Evolutionary conservation across 257 asterid species (phyloP).

Genomic region (Solanum infundibuliforme): DNA sequence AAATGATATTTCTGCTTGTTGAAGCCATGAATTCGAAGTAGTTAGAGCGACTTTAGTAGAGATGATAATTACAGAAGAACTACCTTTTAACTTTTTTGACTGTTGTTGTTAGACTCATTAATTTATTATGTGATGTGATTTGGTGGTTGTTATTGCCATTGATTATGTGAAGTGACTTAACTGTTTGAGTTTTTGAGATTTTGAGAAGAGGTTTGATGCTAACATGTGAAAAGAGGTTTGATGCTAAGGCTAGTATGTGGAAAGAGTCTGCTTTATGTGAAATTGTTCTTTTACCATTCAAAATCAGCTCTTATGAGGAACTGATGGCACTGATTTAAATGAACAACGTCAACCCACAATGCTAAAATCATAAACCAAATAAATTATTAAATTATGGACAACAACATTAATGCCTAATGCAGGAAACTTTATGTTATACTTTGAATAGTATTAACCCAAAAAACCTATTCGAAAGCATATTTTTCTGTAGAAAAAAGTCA

Average conservation of each 20-base stretch:
- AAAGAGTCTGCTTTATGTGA: background rate
- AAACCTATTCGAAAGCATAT: too few relatives aligned
- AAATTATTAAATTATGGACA: too few relatives aligned
- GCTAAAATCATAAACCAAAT: background rate
- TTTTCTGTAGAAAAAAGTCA: too few relatives aligned
- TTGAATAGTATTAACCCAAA: too few relatives aligned
- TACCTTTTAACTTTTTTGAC: too few relatives aligned
- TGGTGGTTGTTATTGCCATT: too few relatives aligned
- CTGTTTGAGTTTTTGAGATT: background rate
- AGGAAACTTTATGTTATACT: background rate
- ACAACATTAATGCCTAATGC: background rate
- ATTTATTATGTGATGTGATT: too few relatives aligned
- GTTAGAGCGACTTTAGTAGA: background rate
- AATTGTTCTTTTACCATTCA: background rate
- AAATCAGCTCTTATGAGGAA: background rate
- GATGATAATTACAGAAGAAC: background rate
- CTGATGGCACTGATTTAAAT: too few relatives aligned
- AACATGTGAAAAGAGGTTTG: background rate
- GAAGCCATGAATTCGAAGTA: background rate
- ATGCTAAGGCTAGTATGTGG: background rate
- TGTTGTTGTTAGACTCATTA: background rate
- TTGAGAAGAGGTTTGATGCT: too few relatives aligned
- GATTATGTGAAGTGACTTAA: background rate
- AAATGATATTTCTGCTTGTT: background rate
- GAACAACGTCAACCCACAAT: background rate